Evolutionary conservation across 2,329 filamentous ascomycete genomes (phyloP), one percentile per base, ranked within the genome.

Genomic region (Pseudogymnoascus sp.): DNA sequence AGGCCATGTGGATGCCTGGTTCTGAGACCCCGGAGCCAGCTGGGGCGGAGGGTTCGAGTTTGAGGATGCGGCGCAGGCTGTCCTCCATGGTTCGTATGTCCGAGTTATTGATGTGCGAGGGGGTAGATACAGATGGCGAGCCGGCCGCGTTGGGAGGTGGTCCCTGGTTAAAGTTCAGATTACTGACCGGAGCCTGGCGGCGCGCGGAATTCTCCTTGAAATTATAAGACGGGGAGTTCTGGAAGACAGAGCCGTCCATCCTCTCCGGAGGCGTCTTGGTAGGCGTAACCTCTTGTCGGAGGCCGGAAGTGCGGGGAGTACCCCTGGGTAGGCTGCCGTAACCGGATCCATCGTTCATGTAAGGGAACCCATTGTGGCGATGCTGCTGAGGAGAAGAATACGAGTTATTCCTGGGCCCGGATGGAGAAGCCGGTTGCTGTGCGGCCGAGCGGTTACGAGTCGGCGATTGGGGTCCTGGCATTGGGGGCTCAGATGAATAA

Each of bases 81-180:
- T 72, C 68, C 61, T 72, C 71, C 67, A 72, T 72, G 13, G 67
- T 69, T 58, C 66, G 63, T 64, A 71, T 44, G 64, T 72, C 67
- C 35, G 65, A 33, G 29, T 54, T 33, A 33, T 54, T 54, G 26
- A 33, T 54, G 26, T 54, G 24, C 47, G 47, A 54, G 31, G 24
- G 47, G 26, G 35, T 37, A 37, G 37, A 17, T 37, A 59, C 35
- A 59, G 57, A 15, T 59, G 37, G 57, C 6, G 57, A 59, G 4
- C n/a, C 21, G 1, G 13, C 35, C 15, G 15, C 37, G 57, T 41
- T 59, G 57, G 37, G 33, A 5, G 21, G 21, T 36, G 57, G 33
- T 37, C 29, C 37, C 33, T 54, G 47, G 29, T 33, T 54, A 11
- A 13, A 54, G 26, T 8, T 9, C 4, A 54, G 47, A 4, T 54